Percentiles rank a stretch among this genome's conserved stretches.
phyloP scores from a whole-genome alignment of 306 rosid species.

The Sesbania bispinosa region DNA sequence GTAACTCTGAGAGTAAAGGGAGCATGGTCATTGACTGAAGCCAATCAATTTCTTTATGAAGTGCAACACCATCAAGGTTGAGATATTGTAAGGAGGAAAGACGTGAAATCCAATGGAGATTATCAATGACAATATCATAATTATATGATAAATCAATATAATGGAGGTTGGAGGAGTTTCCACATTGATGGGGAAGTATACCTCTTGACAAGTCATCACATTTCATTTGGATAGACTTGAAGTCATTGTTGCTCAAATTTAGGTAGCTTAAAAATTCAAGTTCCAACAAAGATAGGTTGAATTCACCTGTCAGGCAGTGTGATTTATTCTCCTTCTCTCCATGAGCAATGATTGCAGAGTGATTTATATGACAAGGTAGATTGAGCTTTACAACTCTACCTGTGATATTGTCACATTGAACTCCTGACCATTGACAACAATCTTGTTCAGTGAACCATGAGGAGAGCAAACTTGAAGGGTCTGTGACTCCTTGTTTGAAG shows the following conservation, averaged over 20 bases:
- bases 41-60: conserved; percentile 5
- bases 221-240: neutral
- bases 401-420: too few relatives aligned
- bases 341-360: neutral
- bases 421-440: neutral
- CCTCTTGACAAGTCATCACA: neutral
- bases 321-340: neutral
- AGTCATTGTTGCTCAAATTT: too few relatives aligned
- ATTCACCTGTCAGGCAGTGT: conserved; percentile 7
- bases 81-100: conserved; percentile 2
- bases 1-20: conserved; percentile 27
- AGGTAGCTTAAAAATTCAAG: neutral
- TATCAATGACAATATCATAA: neutral
- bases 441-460: neutral
- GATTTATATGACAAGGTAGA: neutral
- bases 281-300: neutral
- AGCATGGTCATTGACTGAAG: conserved; percentile 9
- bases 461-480: neutral
- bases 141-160: conserved; percentile 5
- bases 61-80: neutral
- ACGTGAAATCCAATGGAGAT: neutral
- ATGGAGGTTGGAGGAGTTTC: neutral
- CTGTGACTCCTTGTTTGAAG: neutral
- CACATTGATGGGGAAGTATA: neutral
- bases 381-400: neutral